Evolutionary conservation across 306 rosid genomes (phyloP).

Genomic region (Quillaja saponaria): DNA sequence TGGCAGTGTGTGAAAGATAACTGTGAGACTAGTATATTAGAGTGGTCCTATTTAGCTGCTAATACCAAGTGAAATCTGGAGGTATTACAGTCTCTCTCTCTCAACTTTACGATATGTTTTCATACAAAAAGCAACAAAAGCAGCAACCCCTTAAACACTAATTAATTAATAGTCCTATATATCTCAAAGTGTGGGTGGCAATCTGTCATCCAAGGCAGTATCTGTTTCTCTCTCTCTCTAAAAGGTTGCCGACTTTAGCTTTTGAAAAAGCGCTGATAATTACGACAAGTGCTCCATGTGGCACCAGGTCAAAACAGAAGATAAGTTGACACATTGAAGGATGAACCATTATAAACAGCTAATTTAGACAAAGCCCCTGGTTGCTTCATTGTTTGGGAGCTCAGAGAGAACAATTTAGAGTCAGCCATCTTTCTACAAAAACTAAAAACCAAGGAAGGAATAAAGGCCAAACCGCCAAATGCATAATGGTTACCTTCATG

Average conservation of each 20-base stretch:
- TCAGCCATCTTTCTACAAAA: no score
- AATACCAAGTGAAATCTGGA: neutral
- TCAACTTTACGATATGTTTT: slow-evolving; percentile 20
- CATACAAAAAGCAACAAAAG: slow-evolving; percentile 30
- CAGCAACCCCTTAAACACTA: slow-evolving; percentile 25
- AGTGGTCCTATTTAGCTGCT: slow-evolving; percentile 49
- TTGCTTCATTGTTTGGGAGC: no score
- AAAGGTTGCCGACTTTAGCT: slow-evolving; percentile 43
- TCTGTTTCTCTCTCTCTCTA: slow-evolving; percentile 24
- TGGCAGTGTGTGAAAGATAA: slow-evolving; percentile 19
- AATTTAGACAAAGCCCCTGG: slow-evolving; percentile 5
- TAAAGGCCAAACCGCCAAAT: no score
- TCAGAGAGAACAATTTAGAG: no score
- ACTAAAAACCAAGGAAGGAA: no score
- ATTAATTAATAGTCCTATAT: slow-evolving; percentile 16
- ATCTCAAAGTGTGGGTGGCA: slow-evolving; percentile 30
- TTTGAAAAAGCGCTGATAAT: slow-evolving; percentile 33
- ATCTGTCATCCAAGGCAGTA: slow-evolving; percentile 22
- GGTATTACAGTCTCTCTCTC: slow-evolving; percentile 19
- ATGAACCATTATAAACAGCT: neutral
- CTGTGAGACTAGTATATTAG: slow-evolving; percentile 34
- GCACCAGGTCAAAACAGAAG: slow-evolving; percentile 29
- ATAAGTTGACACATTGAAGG: slow-evolving; percentile 10
- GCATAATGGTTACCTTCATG: no score
- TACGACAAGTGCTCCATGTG: slow-evolving; percentile 45